A percentile compares a stretch with the other conserved stretches of the same genome.
Conservation (phyloP, 768 basidiomycete genomes). For the Galerina marginata region DNA sequence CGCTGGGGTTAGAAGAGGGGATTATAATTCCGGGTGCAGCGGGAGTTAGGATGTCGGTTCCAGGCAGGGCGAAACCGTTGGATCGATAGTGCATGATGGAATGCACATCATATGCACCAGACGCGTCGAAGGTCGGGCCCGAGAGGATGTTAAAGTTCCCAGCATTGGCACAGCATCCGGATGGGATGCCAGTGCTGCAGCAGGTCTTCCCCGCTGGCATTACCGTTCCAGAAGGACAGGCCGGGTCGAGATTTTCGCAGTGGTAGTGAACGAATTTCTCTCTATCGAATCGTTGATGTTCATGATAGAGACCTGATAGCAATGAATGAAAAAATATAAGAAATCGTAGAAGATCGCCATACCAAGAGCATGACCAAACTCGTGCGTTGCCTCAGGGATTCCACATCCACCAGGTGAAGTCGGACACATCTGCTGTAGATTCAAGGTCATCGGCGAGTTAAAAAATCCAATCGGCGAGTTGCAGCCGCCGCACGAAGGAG, state of each 20-base stretch:
- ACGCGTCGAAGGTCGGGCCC: background rate
- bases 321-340: background rate
- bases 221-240: background rate
- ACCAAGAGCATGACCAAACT: constrained; percentile 6
- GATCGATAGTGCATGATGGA: constrained; percentile 4
- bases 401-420: background rate
- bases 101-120: background rate
- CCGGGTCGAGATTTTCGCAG: constrained; percentile 4
- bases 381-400: constrained; percentile 1
- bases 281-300: constrained; percentile 4
- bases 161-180: background rate
- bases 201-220: constrained; percentile 5
- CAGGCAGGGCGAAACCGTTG: background rate
- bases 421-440: constrained; percentile 1
- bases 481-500: background rate
- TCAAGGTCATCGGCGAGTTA: background rate
- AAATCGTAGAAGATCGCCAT: background rate
- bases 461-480: background rate
- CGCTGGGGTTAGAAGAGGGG: background rate
- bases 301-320: constrained; percentile 5
- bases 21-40: background rate
- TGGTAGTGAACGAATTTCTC: background rate
- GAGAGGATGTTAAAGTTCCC: background rate
- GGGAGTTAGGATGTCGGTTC: background rate
- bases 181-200: background rate